phyloP scores from a whole-genome alignment of 345 rosid species.

The Brassica incana region DNA sequence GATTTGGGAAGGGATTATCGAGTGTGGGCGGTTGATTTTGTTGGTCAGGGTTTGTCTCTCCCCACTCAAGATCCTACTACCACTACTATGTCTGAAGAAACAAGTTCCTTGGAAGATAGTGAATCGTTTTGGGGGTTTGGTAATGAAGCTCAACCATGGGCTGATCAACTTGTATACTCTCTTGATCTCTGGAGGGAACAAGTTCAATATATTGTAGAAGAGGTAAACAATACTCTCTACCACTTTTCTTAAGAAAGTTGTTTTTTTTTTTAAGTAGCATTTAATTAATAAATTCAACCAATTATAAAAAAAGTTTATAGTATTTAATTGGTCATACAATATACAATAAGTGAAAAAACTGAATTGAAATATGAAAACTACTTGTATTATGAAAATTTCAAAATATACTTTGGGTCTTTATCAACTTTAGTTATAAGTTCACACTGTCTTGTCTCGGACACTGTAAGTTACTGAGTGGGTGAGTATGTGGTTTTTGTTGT shows the following conservation, averaged over 20 bases:
- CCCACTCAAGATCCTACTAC: constrained; percentile 65
- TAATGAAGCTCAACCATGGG: constrained; percentile 79
- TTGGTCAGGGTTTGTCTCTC: constrained; percentile 88
- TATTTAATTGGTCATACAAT: too few species aligned
- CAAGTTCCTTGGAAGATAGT: constrained; percentile 29
- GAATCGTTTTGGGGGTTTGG: constrained; percentile 80
- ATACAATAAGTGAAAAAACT: too few species aligned
- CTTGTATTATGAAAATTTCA: too few species aligned
- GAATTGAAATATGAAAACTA: too few species aligned
- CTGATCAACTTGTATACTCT: constrained; percentile 70
- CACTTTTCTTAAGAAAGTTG: too few species aligned
- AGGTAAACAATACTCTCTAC: constrained; percentile 46
- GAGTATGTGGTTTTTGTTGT: constrained; percentile 24
- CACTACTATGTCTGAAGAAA: constrained; percentile 27
- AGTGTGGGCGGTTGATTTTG: constrained; percentile 97
- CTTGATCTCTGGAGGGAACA: constrained; percentile 89
- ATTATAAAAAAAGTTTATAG: too few species aligned
- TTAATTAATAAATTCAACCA: too few species aligned
- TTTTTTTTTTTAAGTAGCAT: too few species aligned
- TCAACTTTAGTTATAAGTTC: neutral
- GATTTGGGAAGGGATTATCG: constrained; percentile 85
- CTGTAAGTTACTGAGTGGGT: neutral
- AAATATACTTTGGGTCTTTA: too few species aligned
- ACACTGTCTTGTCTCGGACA: neutral
- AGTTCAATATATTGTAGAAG: constrained; percentile 70